Percentiles rank a stretch among this genome's conserved stretches.
Conservation (phyloP, 176 grass and related monocot genomes). For the Oryza punctata region DNA sequence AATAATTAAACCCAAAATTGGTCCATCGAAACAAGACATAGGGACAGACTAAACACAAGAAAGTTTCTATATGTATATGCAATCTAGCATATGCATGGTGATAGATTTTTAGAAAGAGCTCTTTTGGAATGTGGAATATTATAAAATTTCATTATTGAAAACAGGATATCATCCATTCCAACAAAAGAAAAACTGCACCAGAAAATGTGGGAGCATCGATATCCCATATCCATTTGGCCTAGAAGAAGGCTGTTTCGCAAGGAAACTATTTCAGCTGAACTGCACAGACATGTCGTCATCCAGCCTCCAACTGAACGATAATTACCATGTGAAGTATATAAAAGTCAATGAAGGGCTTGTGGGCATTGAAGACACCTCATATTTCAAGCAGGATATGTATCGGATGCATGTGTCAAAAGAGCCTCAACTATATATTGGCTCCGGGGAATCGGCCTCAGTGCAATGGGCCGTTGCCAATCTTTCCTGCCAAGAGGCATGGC, state of each 20-base stretch:
- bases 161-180: no score
- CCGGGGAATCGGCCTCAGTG: neutral
- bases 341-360: neutral
- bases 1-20: no score
- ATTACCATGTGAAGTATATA: neutral
- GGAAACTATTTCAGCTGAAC: neutral
- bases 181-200: no score
- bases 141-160: no score
- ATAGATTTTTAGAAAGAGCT: no score
- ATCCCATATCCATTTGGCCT: no score
- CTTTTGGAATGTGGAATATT: no score
- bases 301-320: neutral
- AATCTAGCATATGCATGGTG: no score
- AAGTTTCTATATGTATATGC: no score
- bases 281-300: neutral
- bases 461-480: constrained; percentile 25
- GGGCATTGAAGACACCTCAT: neutral
- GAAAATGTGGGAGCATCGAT: neutral
- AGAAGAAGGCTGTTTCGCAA: neutral
- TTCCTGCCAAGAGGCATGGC: neutral
- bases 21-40: no score
- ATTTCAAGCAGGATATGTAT: no score
- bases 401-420: neutral
- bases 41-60: no score
- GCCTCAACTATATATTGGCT: neutral